Evolutionary conservation across 495 filamentous ascomycete species (phyloP).

Genomic region (Xylaria flabelliformis): DNA sequence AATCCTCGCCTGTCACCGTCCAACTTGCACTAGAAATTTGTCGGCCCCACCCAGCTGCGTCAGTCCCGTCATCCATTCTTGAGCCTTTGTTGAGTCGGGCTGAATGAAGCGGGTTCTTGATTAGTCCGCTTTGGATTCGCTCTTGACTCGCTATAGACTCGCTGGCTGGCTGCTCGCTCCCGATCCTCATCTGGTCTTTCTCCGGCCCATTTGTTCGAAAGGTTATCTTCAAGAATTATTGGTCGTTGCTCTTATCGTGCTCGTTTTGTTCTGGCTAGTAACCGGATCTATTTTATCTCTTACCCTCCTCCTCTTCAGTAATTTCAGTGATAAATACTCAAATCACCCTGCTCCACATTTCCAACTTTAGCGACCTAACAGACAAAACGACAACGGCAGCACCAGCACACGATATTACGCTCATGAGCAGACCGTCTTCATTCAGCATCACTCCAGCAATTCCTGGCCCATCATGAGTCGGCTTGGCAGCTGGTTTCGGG

Average conservation of each 20-base stretch:
- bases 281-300: background rate
- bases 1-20: background rate
- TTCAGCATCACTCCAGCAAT: background rate
- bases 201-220: constrained; percentile 13
- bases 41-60: constrained; percentile 19
- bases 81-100: constrained; percentile 18
- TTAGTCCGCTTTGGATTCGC: background rate
- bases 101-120: background rate
- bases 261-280: background rate
- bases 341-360: background rate
- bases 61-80: constrained; percentile 19
- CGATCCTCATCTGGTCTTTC: background rate
- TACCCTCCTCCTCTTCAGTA: background rate
- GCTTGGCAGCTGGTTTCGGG: constrained; percentile 41
- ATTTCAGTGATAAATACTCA: background rate
- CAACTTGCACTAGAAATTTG: background rate
- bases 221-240: background rate
- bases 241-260: background rate
- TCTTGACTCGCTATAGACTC: background rate
- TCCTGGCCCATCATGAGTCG: constrained; percentile 36
- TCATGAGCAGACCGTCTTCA: constrained; percentile 17
- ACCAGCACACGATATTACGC: constrained; percentile 6
- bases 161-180: no score
- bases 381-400: background rate
- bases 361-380: background rate